A percentile compares a stretch with the other conserved stretches of the same genome.
phyloP scores from a whole-genome alignment of 2,329 filamentous ascomycete genomes.

The Pseudogymnoascus sp. region DNA sequence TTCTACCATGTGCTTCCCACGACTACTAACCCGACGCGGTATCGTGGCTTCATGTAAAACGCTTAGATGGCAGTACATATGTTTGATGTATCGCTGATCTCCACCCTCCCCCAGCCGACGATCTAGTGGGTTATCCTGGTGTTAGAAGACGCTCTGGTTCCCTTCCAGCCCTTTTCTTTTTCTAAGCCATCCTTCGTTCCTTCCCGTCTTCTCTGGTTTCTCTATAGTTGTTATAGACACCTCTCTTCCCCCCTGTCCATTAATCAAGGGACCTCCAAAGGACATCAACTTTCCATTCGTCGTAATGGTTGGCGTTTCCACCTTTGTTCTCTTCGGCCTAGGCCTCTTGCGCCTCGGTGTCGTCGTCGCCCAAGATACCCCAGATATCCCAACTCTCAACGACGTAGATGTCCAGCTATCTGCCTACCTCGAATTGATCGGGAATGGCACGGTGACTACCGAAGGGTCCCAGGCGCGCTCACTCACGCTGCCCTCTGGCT shows the following conservation, averaged over 20 bases:
- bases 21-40: background rate
- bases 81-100: background rate
- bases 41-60: background rate
- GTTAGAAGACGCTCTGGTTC: background rate
- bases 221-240: background rate
- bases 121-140: background rate
- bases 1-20: background rate
- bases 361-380: background rate
- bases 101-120: background rate
- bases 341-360: background rate
- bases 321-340: background rate
- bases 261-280: background rate
- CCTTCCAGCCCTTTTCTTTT: background rate
- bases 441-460: background rate
- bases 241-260: background rate
- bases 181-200: background rate
- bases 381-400: background rate
- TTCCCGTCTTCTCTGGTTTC: background rate
- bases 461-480: background rate
- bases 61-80: background rate
- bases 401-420: background rate
- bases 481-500: constrained; percentile 4
- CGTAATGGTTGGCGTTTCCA: constrained; percentile 2
- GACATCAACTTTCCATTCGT: background rate
- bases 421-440: background rate